phyloP scores from a whole-genome alignment of 768 basidiomycete genomes.

The Cubamyces sp. region DNA sequence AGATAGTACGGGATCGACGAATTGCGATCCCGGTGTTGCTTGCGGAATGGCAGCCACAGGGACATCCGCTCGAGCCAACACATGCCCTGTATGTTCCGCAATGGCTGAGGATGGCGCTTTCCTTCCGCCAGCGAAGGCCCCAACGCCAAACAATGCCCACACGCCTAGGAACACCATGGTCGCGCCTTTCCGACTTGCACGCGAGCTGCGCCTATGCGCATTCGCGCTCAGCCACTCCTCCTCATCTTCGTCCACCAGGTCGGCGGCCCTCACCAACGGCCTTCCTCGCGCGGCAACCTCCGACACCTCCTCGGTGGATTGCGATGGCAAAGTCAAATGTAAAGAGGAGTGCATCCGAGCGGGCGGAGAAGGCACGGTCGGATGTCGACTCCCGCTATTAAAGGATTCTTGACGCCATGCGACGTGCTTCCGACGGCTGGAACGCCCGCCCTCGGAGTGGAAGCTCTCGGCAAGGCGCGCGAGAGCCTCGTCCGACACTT shows the following conservation, averaged over 20 bases:
- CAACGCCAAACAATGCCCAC: constrained; percentile 75
- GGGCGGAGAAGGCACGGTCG: constrained; percentile 26
- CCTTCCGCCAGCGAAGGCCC: constrained; percentile 46
- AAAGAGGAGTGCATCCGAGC: constrained; percentile 34
- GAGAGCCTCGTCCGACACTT: constrained; percentile 54
- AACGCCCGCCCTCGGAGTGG: constrained; percentile 68
- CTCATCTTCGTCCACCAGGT: constrained; percentile 30
- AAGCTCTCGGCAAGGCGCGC: constrained; percentile 73
- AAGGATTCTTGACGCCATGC: constrained; percentile 67
- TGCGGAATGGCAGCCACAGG: neutral
- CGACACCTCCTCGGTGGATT: constrained; percentile 27
- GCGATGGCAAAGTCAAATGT: constrained; percentile 38
- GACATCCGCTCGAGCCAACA: constrained; percentile 42
- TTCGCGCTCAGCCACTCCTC: constrained; percentile 28
- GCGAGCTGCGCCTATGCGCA: constrained; percentile 45
- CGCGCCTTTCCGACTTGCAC: constrained; percentile 69
- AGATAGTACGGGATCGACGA: constrained; percentile 1
- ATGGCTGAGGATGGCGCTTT: constrained; percentile 34
- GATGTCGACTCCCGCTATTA: constrained; percentile 35
- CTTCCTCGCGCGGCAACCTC: constrained; percentile 47
- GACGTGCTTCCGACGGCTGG: constrained; percentile 52
- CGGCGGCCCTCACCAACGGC: constrained; percentile 42
- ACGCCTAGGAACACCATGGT: constrained; percentile 82
- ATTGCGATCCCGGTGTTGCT: neutral
- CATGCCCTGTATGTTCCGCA: constrained; percentile 46